Base-by-base conservation (phyloP, 2,329 filamentous ascomycete genomes). In the Botrytis hyacinthi region DNA sequence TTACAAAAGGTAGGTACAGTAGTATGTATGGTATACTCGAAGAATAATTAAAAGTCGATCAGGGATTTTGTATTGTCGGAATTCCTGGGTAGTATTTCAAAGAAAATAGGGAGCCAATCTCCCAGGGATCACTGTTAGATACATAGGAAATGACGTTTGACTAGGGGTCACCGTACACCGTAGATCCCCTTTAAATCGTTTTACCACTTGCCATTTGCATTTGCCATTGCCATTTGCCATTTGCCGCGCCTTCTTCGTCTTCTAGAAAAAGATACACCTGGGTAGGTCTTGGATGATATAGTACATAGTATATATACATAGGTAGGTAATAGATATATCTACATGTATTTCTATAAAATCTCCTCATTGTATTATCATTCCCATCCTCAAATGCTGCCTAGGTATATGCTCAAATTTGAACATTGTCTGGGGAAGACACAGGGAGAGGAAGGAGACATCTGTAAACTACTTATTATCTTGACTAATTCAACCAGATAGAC, bases 101-200 rank as follows among this genome's bases (percentile, higher is more conserved):
- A 63, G 51, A 35, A 63, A 54, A 51, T 29, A 67, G 32, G 65
- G 65, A 51, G 16, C 62, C 42, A 66, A 48, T 67, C 14, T 68
- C 61, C 48, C 46, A 63, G 61, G 57, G 40, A 54, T 42, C 29
- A 26, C 22, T n/a, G 48, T 57, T 35, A 37, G 32, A 63, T 37
- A 46, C n/a, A 66, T 48, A 48, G 35, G 42, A 54, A 54, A 72
- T 72, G 32, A 46, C 35, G 68, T 44, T 63, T 63, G 8, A 46
- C 37, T 70, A 51, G 44, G 69, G 46, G 68, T 42, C 48, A 57
- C 48, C 66, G 66, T 57, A 46, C 26, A 44, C 40, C 26, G 59
- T 37, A n/a, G 66, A 57, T 57, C 48, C 48, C 48, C 60, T 62
- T 57, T 68, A 51, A 51, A 67, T 51, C 35, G 26, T 40, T 67